Evolutionary conservation across 176 grass and related monocot species (phyloP).

Genomic region (Hsuehochloa calcarea): DNA sequence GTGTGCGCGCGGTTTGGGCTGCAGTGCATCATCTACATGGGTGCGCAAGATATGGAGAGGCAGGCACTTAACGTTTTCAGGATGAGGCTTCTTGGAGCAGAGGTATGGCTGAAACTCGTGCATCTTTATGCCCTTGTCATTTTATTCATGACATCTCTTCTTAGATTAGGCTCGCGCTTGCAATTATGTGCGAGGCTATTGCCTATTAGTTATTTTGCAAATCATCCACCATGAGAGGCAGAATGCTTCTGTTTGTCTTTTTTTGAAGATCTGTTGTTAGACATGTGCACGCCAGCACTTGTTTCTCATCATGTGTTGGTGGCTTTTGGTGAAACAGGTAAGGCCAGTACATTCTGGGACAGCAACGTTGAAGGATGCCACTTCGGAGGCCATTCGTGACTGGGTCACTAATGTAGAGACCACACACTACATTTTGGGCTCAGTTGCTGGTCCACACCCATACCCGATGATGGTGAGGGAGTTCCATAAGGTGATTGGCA

Average conservation of each 20-base stretch:
- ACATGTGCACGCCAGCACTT: neutral
- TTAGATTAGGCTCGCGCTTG: neutral
- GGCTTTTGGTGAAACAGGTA: constrained; percentile 48
- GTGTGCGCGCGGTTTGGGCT: constrained; percentile 88
- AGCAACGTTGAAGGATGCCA: constrained; percentile 94
- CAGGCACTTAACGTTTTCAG: constrained; percentile 92
- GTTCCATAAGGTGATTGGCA: constrained; percentile 88
- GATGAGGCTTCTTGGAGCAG: constrained; percentile 95
- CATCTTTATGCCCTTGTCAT: neutral
- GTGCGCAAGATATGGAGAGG: constrained; percentile 98
- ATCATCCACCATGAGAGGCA: neutral
- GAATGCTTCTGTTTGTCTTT: neutral
- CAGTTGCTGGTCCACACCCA: constrained; percentile 84
- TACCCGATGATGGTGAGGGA: constrained; percentile 99
- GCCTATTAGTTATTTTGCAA: neutral
- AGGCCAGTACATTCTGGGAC: constrained; percentile 87
- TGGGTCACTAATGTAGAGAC: constrained; percentile 94
- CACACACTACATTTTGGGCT: constrained; percentile 95
- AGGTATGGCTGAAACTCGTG: constrained; percentile 40
- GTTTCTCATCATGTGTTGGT: constrained; percentile 3
- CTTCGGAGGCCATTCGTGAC: constrained; percentile 90
- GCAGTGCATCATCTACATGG: constrained; percentile 91
- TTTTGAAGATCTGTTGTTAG: neutral
- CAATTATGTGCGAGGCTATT: neutral
- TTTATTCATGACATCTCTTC: neutral